Conservation (phyloP, 2,329 filamentous ascomycete genomes). For the Penicillium sp. region DNA sequence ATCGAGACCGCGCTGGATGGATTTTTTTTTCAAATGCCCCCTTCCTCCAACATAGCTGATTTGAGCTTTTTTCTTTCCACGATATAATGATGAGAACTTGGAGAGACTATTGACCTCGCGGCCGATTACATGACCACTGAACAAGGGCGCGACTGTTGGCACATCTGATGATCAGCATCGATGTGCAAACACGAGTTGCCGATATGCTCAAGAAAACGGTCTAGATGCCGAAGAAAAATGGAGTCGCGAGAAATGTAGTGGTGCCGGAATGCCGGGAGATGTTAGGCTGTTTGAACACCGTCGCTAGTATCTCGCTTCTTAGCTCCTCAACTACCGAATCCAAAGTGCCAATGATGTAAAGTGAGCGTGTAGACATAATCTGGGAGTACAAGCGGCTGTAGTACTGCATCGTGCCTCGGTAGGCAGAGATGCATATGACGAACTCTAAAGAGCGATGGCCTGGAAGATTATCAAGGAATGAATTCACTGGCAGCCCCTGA, state of each 20-base stretch:
- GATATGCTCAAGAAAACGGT: neutral
- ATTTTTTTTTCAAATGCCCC: neutral
- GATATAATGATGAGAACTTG: neutral
- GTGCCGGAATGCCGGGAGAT: neutral
- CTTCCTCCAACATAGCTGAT: neutral
- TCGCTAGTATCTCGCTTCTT: neutral
- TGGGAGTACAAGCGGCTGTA: neutral
- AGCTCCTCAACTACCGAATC: neutral
- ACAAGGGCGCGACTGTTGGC: neutral
- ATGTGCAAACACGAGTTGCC: neutral
- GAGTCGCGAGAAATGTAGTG: neutral
- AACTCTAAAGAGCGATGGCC: neutral
- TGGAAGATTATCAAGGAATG: neutral
- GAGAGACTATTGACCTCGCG: neutral
- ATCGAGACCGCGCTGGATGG: too few relatives aligned
- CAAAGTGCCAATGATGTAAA: neutral
- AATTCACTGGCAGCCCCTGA: neutral
- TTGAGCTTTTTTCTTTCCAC: neutral
- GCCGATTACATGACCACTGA: neutral
- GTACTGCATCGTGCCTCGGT: neutral
- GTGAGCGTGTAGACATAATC: neutral
- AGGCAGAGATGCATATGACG: neutral
- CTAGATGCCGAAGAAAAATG: neutral
- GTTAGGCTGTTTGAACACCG: neutral
- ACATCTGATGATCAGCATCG: neutral